Base-by-base conservation (phyloP, 306 rosid species). In the Fragaria iinumae region DNA sequence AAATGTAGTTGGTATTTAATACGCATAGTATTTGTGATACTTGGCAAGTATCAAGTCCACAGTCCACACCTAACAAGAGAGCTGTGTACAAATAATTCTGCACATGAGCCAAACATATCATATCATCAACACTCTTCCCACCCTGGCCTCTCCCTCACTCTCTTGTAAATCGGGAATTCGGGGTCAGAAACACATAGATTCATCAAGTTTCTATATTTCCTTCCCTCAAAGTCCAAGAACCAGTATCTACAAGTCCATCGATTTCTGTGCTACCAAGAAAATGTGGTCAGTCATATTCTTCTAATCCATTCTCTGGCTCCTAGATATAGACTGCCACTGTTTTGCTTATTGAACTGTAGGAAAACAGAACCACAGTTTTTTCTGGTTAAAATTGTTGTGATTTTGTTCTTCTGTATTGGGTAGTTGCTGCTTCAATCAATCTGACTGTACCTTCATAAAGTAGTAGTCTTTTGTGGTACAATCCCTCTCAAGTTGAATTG, bases 231-330 rank as follows among this genome's bases (percentile, higher is more conserved):
- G 49, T 25, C 7, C 64, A 66, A 44, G 48, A 29, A 32, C 57
- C 65, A 25, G 5, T n/a, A 43, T 27, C 67, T 11, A 23, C 41
- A 59, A 41, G 67, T 66, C 73, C 79, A 39, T 50, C 39, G 8
- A 3, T 64, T 34, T 75, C 63, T 32, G 49, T 60, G 32, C 79
- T 6, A 2, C 44, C 69, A 44, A 59, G 11, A 17, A 17, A 29
- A 29, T 69, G 63, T 44, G 76, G 80, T 69, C 36, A 69, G 70
- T 59, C 70, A 20, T 29, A 12, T 57, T 39, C 43, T 72, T 55
- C 27, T 64, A 20, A 25, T 47, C 21, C 52, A 10, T 41, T 17
- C 21, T n/a, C 9, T 18, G 0, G 32, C 29, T 48, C 12, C 34
- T 76, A 13, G 8, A 62, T 25, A 21, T 50, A 11, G 53, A 3